Evolutionary conservation across 1,284 basidiomycete species (phyloP).

Genomic region (Rhizopogon parksii): DNA sequence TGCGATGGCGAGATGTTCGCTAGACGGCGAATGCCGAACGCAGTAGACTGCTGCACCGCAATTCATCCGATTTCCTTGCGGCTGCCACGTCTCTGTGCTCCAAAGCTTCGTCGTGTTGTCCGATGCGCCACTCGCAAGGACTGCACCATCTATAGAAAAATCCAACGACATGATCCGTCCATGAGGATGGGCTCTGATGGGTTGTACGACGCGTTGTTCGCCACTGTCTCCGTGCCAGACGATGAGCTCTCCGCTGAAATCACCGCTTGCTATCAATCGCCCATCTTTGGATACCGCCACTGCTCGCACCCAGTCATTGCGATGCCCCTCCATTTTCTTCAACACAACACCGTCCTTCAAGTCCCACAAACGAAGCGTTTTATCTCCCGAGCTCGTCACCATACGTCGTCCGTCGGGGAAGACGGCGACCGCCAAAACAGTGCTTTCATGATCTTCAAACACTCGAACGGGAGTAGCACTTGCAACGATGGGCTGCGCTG

Average conservation of each 20-base stretch:
- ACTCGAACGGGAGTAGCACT: background rate
- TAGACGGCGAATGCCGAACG: background rate
- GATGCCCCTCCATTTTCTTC: background rate
- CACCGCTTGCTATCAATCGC: background rate
- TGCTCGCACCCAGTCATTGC: background rate
- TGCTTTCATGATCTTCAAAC: background rate
- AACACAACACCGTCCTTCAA: background rate
- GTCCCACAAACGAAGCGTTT: background rate
- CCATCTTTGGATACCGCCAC: background rate
- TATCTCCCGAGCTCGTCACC: background rate
- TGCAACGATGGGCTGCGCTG: background rate
- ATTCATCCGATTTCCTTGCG: background rate
- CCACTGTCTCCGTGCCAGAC: background rate
- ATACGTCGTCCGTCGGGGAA: background rate
- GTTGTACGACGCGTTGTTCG: background rate
- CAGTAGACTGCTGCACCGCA: background rate
- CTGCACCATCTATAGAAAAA: background rate
- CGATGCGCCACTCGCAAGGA: background rate
- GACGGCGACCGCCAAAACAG: background rate
- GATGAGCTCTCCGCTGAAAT: background rate
- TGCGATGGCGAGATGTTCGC: background rate
- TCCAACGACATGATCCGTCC: background rate
- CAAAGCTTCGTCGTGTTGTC: background rate
- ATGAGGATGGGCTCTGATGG: background rate
- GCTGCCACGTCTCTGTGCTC: background rate